Evolutionary conservation across 2,329 filamentous ascomycete species (phyloP), one percentile per base, ranked within the genome.

Genomic region (Fusarium agapanthi): DNA sequence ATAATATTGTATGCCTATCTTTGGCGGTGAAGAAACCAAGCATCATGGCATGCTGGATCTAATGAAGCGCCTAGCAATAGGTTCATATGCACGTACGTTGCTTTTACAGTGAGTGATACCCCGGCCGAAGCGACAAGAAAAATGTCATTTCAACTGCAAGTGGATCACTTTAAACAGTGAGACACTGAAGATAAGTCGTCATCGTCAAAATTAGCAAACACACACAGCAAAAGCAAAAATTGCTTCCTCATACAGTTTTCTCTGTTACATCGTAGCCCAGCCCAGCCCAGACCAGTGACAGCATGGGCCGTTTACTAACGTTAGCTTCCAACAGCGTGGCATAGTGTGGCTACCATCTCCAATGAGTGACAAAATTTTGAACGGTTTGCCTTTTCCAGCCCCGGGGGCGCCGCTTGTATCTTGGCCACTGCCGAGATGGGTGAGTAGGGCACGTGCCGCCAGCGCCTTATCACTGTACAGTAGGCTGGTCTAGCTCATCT

Each of bases 1-100:
- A 41, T 37, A 56, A 51, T 7, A 44, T 32, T 67, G 37, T 40
- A 43, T 47, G 60, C 35, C 45, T 61, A 67, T 71, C 70, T 73
- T 68, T 73, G 71, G 71, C 71, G 71, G 71, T 73, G 70, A 73
- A 68, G 70, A 71, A 61, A 71, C 51, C 58, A 67, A 73, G 58
- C 58, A 67, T 53, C 50, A 64, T 58, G 44, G 48, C 48, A 65
- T 44, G 48, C 50, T 65, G 41, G 35, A 32, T 56, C 38, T 66
- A 45, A 55, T n/a, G 26, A 53, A 55, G 51, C 26, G 60, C 41
- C 61, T 60, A 61, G 61, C 40, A 41, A 47, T 48, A 43, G 47
- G 55, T 59, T 71, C 60, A 58, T 58, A 67, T 75, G 71, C 62
- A 67, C 56, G 53, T 76, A 63, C 59, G 44, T 76, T 75, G 69